Percentiles rank a stretch among this genome's conserved stretches.
These are phyloP conservation scores for Globisporangium carolinianum DNA, from an alignment of 352 stramenopile species.

Conservation along the genomic window DNA sequence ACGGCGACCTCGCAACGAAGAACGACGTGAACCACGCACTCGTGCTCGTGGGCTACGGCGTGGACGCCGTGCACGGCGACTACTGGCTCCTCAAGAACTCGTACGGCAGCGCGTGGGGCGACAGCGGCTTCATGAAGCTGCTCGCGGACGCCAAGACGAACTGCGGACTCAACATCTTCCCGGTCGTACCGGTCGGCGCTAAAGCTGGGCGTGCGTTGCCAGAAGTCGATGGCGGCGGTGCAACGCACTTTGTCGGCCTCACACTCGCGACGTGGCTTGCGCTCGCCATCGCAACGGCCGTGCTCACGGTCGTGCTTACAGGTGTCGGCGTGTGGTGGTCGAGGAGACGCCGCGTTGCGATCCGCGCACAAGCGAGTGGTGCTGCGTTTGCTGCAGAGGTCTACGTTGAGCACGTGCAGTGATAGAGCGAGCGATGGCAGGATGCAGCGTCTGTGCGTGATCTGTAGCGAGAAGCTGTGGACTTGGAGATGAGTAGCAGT, in stretches of 20 bases:
- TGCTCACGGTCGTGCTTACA: conserved; percentile 29
- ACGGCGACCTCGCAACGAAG: conserved; percentile 42
- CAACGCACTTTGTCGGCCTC: conserved; percentile 28
- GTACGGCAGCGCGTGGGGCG: conserved; percentile 60
- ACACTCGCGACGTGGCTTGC: conserved; percentile 27
- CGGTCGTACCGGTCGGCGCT: conserved; percentile 53
- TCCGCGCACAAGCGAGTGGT: conserved; percentile 6
- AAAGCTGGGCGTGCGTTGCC: conserved; percentile 21
- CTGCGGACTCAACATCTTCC: conserved; percentile 71
- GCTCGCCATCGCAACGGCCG: conserved; percentile 15
- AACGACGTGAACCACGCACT: conserved; percentile 68
- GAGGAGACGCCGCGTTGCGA: conserved; percentile 1
- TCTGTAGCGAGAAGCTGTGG: too few species aligned
- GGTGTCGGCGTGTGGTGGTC: conserved; percentile 23
- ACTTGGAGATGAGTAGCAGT: too few species aligned
- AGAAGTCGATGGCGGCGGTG: conserved; percentile 46
- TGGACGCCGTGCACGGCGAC: conserved; percentile 35
- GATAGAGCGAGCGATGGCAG: not conserved
- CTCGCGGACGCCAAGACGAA: conserved; percentile 59
- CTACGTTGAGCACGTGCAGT: not conserved
- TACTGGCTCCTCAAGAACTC: conserved; percentile 84
- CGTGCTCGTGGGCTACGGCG: conserved; percentile 50
- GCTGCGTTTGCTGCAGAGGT: conserved; percentile 6
- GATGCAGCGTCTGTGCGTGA: too few species aligned
- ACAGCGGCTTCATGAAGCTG: conserved; percentile 57